Percentiles rank a stretch among this genome's conserved stretches.
These are phyloP conservation scores for Iberis pinnata DNA, from an alignment of 345 rosid genomes.

Conservation along the genomic window DNA sequence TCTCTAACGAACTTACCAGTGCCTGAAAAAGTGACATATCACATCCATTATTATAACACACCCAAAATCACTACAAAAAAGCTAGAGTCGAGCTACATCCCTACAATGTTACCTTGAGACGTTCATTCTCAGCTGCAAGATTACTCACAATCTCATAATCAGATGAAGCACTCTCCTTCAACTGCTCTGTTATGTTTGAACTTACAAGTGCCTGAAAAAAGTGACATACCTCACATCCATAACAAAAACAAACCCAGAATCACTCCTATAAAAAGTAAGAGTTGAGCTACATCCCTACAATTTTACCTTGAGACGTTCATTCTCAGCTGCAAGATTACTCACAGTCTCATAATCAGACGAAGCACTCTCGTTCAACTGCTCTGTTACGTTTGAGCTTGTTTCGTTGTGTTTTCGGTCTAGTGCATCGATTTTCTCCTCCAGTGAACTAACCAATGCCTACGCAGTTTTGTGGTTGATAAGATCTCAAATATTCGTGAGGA, in stretches of 20 bases:
- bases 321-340: constrained; percentile 70
- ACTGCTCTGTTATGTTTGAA: constrained; percentile 54
- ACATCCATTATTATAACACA: constrained; percentile 11
- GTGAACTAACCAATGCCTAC: constrained; percentile 53
- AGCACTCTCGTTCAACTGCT: constrained; percentile 43
- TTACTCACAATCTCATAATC: constrained; percentile 52
- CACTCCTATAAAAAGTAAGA: not conserved
- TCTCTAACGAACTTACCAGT: constrained; percentile 61
- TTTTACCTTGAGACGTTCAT: constrained; percentile 73
- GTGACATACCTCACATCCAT: constrained; percentile 9
- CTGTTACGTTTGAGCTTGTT: constrained; percentile 54
- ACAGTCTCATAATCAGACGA: constrained; percentile 43
- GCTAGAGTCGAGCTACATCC: not conserved
- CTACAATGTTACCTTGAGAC: constrained; percentile 51
- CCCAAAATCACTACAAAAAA: constrained; percentile 1
- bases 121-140: constrained; percentile 76
- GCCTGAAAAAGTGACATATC: constrained; percentile 37
- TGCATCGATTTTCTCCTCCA: constrained; percentile 74
- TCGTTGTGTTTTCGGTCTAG: constrained; percentile 60
- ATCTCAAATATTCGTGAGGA: not conserved
- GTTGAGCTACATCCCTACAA: not conserved
- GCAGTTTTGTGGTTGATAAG: constrained; percentile 12
- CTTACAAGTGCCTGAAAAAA: constrained; percentile 51
- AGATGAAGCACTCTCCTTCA: constrained; percentile 37
- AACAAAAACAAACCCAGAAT: constrained; percentile 13